Percentiles rank a stretch among this genome's conserved stretches.
phyloP scores from a whole-genome alignment of 1,284 basidiomycete species.

The Mycena citricolor region DNA sequence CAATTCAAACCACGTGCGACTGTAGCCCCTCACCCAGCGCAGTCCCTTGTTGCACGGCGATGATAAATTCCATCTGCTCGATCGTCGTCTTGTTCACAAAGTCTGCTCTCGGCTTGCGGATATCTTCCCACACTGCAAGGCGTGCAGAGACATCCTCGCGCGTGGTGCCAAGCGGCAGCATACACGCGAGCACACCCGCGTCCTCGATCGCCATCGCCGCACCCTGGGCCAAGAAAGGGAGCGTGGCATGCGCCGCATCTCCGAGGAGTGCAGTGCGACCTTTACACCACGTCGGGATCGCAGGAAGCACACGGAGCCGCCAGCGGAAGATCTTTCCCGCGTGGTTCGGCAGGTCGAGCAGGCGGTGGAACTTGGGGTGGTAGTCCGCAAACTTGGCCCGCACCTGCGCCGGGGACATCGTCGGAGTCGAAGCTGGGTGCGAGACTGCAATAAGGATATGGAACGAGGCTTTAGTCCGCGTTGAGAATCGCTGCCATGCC shows the following conservation, averaged over 20 bases:
- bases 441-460: too few relatives aligned
- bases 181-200: slow-evolving; percentile 9
- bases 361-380: slow-evolving; percentile 8
- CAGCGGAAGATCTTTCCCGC: slow-evolving; percentile 54
- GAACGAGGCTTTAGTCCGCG: neutral
- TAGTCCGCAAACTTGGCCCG: neutral
- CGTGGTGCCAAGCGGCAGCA: slow-evolving; percentile 18
- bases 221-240: slow-evolving; percentile 14
- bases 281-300: slow-evolving; percentile 11
- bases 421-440: slow-evolving; percentile 4
- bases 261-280: slow-evolving; percentile 11
- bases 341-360: slow-evolving; percentile 9
- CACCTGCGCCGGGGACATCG: slow-evolving; percentile 3
- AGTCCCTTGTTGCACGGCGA: too few relatives aligned
- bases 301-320: slow-evolving; percentile 8
- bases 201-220: slow-evolving; percentile 17
- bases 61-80: slow-evolving; percentile 2
- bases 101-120: slow-evolving; percentile 22
- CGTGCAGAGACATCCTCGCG: slow-evolving; percentile 13
- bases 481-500: neutral
- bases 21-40: too few relatives aligned
- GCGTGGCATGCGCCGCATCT: slow-evolving; percentile 14
- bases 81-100: slow-evolving; percentile 9
- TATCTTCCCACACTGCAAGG: slow-evolving; percentile 14
- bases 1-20: too few relatives aligned